phyloP scores from a whole-genome alignment of 2,329 filamentous ascomycete genomes.

The Dissoconium aciculare region DNA sequence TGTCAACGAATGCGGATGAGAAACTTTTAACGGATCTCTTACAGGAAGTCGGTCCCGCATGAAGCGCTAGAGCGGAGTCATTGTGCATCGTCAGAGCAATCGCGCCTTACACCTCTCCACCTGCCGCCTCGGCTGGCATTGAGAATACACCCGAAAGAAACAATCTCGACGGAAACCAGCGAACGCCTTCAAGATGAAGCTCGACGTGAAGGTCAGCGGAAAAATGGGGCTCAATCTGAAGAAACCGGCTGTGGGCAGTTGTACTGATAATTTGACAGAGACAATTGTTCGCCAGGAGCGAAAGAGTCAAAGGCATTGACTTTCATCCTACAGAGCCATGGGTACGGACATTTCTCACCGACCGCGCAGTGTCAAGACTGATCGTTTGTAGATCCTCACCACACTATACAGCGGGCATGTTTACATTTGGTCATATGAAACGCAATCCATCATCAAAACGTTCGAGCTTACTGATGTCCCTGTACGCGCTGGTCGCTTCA shows the following conservation, averaged over 20 bases:
- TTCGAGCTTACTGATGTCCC: constrained; percentile 98
- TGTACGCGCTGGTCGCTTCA: constrained; percentile 88
- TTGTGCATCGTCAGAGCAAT: too few species aligned
- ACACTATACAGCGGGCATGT: constrained; percentile 97
- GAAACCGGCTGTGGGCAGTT: too few species aligned
- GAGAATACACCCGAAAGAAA: too few species aligned
- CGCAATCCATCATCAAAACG: constrained; percentile 91
- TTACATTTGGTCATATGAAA: constrained; percentile 98
- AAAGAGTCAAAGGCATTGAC: constrained; percentile 94
- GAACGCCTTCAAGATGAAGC: constrained; percentile 33
- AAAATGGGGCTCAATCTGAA: neutral
- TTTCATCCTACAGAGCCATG: constrained; percentile 96
- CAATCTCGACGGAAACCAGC: too few species aligned
- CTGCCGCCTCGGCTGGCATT: too few species aligned
- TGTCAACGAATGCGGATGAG: too few species aligned
- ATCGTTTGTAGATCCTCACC: constrained; percentile 50
- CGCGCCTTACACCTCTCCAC: too few species aligned
- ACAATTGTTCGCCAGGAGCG: constrained; percentile 74
- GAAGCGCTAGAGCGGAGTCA: too few species aligned
- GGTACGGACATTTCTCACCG: constrained; percentile 36
- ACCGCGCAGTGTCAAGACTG: constrained; percentile 18
- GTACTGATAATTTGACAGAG: too few species aligned
- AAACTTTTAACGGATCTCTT: too few species aligned
- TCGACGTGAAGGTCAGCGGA: constrained; percentile 43
- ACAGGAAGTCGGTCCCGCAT: too few species aligned